Evolutionary conservation across 257 asterid species (phyloP), one percentile per base, ranked within the genome.

Genomic region (Euphrasia confusa): DNA sequence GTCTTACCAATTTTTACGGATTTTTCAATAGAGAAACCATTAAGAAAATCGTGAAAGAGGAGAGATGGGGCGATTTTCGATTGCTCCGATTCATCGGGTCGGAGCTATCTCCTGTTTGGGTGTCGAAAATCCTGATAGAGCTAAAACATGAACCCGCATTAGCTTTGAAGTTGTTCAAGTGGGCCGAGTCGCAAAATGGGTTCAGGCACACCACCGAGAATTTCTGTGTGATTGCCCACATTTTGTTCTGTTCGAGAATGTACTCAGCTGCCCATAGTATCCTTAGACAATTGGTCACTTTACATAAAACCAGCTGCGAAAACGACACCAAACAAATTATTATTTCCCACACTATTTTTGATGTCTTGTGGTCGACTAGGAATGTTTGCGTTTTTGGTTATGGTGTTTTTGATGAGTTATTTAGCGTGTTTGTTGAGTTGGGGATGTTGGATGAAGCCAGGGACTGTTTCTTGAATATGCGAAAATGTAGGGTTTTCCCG

Each of bases 201-300:
- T 81, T 83, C 80, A 61, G 47, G 55, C 93, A 85, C 68, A 82
- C 88, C 26, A 76, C 79, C 0, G 85, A 88, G 71, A 75, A 66
- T 77, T 91, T 81, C 56, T 91, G 95, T 75, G 69, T 86, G 18
- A 55, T 84, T 70, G 88, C 93, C 58, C 97, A 88, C 66, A 88
- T 91, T 72, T 80, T 91, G 80, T 88, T 91, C 77, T 83, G 82
- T 68, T 83, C 90, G 53, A 68, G 80, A 77, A 83, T 88, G 95
- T 91, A 88, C 26, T 58, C 39, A 27, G 95, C 88, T 7, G 74
- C 93, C 0, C 76, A 79, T 67, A 67, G 59, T 66, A 78, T 88
- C 71, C 81, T 88, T 64, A 81, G 33, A 52, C 78, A 83, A 45
- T 57, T 91, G 75, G 83, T 88, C 77, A 74, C 62, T 63, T 57